Conservation (phyloP, 2,329 filamentous ascomycete species). For the Xylaria sp. region DNA sequence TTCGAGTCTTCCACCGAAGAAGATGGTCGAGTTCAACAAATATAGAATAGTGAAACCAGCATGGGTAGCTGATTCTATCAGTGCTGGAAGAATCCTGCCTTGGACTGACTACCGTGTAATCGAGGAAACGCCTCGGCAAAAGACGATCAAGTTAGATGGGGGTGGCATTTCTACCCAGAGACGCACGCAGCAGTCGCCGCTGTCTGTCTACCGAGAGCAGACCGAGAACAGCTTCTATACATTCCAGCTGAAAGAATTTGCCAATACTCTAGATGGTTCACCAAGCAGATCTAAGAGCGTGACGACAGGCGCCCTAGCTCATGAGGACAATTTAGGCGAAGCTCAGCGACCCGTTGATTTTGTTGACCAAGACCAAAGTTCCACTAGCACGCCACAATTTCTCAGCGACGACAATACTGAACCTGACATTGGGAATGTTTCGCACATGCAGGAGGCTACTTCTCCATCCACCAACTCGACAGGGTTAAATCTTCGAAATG, state of each 20-base stretch:
- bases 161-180: constrained; percentile 71
- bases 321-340: background rate
- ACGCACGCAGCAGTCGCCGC: constrained; percentile 55
- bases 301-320: background rate
- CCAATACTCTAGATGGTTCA: constrained; percentile 31
- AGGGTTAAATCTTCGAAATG: background rate
- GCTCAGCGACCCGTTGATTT: background rate
- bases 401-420: background rate
- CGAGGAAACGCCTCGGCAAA: constrained; percentile 83
- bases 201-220: constrained; percentile 77
- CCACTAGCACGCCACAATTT: background rate
- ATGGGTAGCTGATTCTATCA: constrained; percentile 91
- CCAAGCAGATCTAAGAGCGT: constrained; percentile 24
- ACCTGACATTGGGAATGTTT: background rate
- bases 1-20: constrained; percentile 88
- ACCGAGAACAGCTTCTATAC: constrained; percentile 84
- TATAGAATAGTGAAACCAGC: constrained; percentile 94
- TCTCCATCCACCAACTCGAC: background rate
- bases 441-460: background rate
- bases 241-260: constrained; percentile 62
- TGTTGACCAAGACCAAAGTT: background rate
- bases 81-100: constrained; percentile 78
- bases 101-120: constrained; percentile 87
- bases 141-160: constrained; percentile 67
- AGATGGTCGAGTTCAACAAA: constrained; percentile 82